phyloP scores from a whole-genome alignment of 176 grass and related monocot genomes.

The Rhynchospora pubera region DNA sequence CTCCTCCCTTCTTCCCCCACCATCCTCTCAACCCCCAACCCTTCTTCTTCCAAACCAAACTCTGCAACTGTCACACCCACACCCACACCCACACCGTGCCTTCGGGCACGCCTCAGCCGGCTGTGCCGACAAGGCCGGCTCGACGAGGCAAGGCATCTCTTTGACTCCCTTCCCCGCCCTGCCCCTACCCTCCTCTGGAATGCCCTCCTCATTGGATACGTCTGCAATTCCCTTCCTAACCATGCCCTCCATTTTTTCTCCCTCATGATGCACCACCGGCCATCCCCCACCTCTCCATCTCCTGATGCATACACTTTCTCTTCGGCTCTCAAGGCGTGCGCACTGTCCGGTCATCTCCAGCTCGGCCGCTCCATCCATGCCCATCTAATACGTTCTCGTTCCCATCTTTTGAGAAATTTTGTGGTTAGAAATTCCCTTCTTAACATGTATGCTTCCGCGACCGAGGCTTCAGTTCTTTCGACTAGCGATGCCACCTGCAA shows the following conservation, averaged over 20 bases:
- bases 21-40: background rate
- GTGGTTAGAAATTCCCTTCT: slow-evolving; percentile 87
- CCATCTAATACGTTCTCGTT: slow-evolving; percentile 43
- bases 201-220: slow-evolving; percentile 77
- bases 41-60: slow-evolving; percentile 12
- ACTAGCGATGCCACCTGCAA: slow-evolving; percentile 30
- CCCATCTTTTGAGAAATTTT: slow-evolving; percentile 31
- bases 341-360: slow-evolving; percentile 44
- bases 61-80: background rate
- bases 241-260: slow-evolving; percentile 74
- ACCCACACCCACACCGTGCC: background rate
- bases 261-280: slow-evolving; percentile 50
- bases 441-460: slow-evolving; percentile 67
- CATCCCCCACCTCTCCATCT: slow-evolving; percentile 15
- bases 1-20: slow-evolving; percentile 23
- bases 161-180: slow-evolving; percentile 50
- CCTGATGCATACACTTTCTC: slow-evolving; percentile 93
- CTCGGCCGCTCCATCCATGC: slow-evolving; percentile 72
- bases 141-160: slow-evolving; percentile 54
- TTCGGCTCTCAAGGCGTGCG: slow-evolving; percentile 74
- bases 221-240: slow-evolving; percentile 51
- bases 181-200: slow-evolving; percentile 62
- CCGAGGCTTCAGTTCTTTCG: background rate
- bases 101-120: slow-evolving; percentile 40
- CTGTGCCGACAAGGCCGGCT: slow-evolving; percentile 72